These are phyloP conservation scores for Acanthamoeba royreba DNA, from an alignment of 208 protist genomes.

Conservation along the genomic window DNA sequence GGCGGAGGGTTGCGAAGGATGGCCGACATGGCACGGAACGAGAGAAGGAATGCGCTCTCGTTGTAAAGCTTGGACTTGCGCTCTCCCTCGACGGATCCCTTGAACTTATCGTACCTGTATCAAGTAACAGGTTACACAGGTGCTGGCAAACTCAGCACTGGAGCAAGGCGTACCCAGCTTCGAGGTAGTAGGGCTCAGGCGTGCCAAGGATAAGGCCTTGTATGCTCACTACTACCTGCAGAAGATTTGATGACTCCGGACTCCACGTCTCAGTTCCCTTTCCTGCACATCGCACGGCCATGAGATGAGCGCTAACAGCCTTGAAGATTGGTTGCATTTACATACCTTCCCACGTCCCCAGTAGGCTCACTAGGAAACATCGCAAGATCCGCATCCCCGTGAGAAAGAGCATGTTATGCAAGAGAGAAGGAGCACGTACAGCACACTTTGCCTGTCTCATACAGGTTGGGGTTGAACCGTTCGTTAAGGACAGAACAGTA, in stretches of 20 bases:
- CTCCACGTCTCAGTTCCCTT: neutral
- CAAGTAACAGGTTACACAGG: neutral
- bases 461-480: neutral
- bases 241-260: neutral
- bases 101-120: neutral
- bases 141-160: neutral
- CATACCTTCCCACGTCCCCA: constrained; percentile 17
- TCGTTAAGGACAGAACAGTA: neutral
- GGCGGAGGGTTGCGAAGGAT: neutral
- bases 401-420: neutral
- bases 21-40: neutral
- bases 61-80: constrained; percentile 23
- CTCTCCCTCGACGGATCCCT: neutral
- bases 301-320: too few species aligned
- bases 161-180: neutral
- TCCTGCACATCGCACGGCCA: too few species aligned
- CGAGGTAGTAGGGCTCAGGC: constrained; percentile 14
- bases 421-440: neutral
- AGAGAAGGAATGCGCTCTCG: neutral
- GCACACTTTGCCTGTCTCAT: constrained; percentile 29
- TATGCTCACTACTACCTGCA: constrained; percentile 2
- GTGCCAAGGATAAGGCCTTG: constrained; percentile 12
- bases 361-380: neutral
- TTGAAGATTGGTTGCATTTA: too few species aligned
- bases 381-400: too few species aligned